Evolutionary conservation across 2,329 filamentous ascomycete species (phyloP).

Genomic region (Hypoxylon sp.): DNA sequence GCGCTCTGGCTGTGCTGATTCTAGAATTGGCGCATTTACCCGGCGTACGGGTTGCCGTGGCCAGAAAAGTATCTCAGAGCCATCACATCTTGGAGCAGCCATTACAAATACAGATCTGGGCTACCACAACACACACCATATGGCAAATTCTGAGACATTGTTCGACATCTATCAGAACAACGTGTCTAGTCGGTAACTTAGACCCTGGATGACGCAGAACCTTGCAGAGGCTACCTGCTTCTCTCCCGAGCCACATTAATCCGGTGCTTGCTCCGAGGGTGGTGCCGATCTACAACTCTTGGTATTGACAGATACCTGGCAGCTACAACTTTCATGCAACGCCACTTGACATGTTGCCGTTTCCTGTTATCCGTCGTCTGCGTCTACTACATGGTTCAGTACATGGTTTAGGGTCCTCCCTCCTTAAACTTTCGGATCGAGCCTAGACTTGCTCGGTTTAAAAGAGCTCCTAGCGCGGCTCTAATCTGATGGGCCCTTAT

Average conservation of each 20-base stretch:
- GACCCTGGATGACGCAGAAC: constrained; percentile 22
- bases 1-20: constrained; percentile 29
- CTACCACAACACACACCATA: constrained; percentile 20
- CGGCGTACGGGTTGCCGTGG: constrained; percentile 28
- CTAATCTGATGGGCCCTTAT: constrained; percentile 26
- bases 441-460: constrained; percentile 39
- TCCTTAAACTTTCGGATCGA: constrained; percentile 40
- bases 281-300: constrained; percentile 30
- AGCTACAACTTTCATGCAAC: constrained; percentile 28
- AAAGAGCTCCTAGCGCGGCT: constrained; percentile 40
- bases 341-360: constrained; percentile 36
- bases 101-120: constrained; percentile 23
- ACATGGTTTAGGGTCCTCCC: constrained; percentile 39
- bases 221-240: constrained; percentile 20
- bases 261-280: constrained; percentile 26
- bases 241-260: constrained; percentile 26
- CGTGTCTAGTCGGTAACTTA: constrained; percentile 22
- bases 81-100: constrained; percentile 18
- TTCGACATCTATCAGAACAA: constrained; percentile 31
- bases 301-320: constrained; percentile 14
- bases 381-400: constrained; percentile 5
- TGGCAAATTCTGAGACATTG: constrained; percentile 37
- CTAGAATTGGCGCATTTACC: constrained; percentile 43
- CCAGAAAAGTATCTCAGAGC: constrained; percentile 6
- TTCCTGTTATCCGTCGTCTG: constrained; percentile 22